Percentiles rank a stretch among this genome's conserved stretches.
phyloP scores from a whole-genome alignment of 345 rosid genomes.

The Citrus maxima region DNA sequence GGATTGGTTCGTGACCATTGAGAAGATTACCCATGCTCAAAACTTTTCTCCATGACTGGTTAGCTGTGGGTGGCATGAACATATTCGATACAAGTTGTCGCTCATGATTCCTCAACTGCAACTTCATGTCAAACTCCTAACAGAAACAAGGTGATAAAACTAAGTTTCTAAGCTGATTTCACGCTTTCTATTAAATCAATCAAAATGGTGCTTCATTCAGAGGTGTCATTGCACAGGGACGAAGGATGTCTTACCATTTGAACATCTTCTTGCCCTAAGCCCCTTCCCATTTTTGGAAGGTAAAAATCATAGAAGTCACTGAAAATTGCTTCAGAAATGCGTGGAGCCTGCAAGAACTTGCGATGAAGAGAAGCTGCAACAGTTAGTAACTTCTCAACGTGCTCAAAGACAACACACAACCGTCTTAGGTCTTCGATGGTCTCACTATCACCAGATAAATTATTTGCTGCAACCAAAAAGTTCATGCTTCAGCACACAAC shows the following conservation, averaged over 20 bases:
- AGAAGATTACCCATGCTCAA: slow-evolving; percentile 96
- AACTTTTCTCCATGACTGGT: slow-evolving; percentile 97
- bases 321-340: slow-evolving; percentile 75
- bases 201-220: background rate
- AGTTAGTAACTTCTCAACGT: slow-evolving; percentile 67
- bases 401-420: slow-evolving; percentile 61
- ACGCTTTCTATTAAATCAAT: background rate
- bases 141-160: slow-evolving; percentile 11
- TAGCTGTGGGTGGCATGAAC: slow-evolving; percentile 71
- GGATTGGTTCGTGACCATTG: slow-evolving; percentile 88
- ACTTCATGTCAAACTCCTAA: slow-evolving; percentile 66
- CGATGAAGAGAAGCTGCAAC: slow-evolving; percentile 90
- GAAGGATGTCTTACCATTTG: slow-evolving; percentile 32
- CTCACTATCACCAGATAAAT: slow-evolving; percentile 43
- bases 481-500: background rate
- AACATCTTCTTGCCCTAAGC: slow-evolving; percentile 31
- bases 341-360: slow-evolving; percentile 66
- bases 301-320: slow-evolving; percentile 54
- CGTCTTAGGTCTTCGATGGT: slow-evolving; percentile 62
- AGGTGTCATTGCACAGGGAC: background rate
- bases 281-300: slow-evolving; percentile 58
- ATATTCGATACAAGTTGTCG: slow-evolving; percentile 59
- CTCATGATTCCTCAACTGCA: slow-evolving; percentile 50
- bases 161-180: background rate
- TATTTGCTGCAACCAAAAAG: slow-evolving; percentile 50